Base-by-base conservation (phyloP, 2,329 filamentous ascomycete genomes). In the Stagonosporopsis rhizophila region DNA sequence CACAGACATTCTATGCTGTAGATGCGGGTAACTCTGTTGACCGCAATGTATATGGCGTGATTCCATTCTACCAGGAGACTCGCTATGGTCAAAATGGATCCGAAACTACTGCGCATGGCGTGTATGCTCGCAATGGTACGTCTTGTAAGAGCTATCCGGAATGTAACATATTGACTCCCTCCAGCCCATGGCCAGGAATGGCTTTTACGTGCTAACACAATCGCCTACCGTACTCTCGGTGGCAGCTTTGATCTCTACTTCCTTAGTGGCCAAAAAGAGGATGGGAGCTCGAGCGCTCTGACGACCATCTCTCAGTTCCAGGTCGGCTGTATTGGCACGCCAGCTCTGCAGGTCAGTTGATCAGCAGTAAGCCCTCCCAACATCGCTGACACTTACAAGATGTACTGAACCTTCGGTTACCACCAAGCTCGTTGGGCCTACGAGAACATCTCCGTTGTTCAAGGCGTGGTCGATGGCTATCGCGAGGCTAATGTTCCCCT, bases 381-480 rank as follows among this genome's bases (percentile, higher is more conserved):
- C 7, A 17, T 28, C 15, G 19, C 35, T 47, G 9, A 49, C 12
- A 1, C 8, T 35, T 4, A 0, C 2, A 14, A 56, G 42, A 52
- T 50, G 51, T 61, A 61, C 77, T 93, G 85, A 81, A 87, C 87
- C 0, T 85, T 94, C 58, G 91, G 91, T 1, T 93, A 83, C 69
- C 91, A 94, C 61, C 90, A 95, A 72, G 92, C 89, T 67, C 83
- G 89, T 55, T 93, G 90, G 86, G 90, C 90, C 1, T 94, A 93
- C 71, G 77, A 82, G 28, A 65, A 63, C 20, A 58, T 60, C 14
- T 57, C 58, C 1, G 58, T 62, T 3, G 45, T 56, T 6, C 56
- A 62, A 27, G 52, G 44, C 4, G 80, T 84, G 6, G 77, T 83
- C n/a, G 72, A 80, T 40, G 79, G 78, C 56, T 85, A 81, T 70